Evolutionary conservation across 2,329 filamentous ascomycete species (phyloP), one percentile per base, ranked within the genome.

Genomic region (Penicillium aurantiogriseum): DNA sequence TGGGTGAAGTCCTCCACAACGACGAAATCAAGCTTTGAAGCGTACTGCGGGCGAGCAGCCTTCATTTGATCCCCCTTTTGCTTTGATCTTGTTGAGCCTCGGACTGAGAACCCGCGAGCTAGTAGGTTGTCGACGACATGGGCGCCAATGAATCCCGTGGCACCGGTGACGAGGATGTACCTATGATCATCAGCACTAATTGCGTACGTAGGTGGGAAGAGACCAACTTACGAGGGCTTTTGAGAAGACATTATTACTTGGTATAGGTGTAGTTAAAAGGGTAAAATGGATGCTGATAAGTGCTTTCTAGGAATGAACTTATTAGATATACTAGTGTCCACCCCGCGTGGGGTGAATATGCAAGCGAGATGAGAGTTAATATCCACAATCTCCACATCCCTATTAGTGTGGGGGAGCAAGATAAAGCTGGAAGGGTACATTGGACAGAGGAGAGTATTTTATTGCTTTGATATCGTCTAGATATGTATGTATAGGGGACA

Each of bases 1-100:
- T 72, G 69, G 11, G 75, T 68, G 51, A 82, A 79, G 51, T 81
- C 79, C 5, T 70, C 59, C 0, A 81, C 72, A 25, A 74, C 65
- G 2, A 80, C 72, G 44, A 80, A 79, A 35, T 79, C 75, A 13
- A 81, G 69, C 19, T 67, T 69, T 0, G 59, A 67, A 4, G 64
- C 60, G 48, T 75, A 70, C 48, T 78, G 69, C 0, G 70, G 71
- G 1, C 77, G 69, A 2, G 73, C 70, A n/a, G 69, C 65, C 36
- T 73, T 71, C 71, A 81, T 75, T 3, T 64, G 60, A 36, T 71
- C 66, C 17, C 64, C 67, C 40, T 67, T 70, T 2, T 53, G 36
- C 9, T 54, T 45, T 9, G 67, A 68, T 35, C 67, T 55, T 3
- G 67, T 67, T 10, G 68, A 59, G 5, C 62, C 63, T 4, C 66